Percentiles rank a stretch among this genome's conserved stretches.
These are phyloP conservation scores for Dryadomyces quercivorus DNA, from an alignment of 2,329 filamentous ascomycete species.

Conservation along the genomic window DNA sequence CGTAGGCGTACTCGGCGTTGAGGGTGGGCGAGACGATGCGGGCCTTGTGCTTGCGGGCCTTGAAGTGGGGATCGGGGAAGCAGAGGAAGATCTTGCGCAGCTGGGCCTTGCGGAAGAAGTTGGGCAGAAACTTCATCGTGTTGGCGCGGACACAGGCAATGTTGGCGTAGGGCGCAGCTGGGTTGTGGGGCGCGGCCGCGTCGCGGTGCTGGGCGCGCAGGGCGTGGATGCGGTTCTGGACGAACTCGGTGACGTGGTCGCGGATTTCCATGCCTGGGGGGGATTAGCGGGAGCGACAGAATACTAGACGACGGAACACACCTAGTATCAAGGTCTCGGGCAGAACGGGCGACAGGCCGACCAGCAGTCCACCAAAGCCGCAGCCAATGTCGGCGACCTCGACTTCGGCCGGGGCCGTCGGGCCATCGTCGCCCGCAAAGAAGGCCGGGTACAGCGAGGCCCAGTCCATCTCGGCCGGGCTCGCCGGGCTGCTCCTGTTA, in stretches of 20 bases:
- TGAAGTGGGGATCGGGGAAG: conserved; percentile 98
- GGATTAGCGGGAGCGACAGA: conserved; percentile 7
- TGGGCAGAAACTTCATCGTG: conserved; percentile 98
- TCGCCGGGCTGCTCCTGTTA: conserved; percentile 49
- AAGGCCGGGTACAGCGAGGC: conserved; percentile 69
- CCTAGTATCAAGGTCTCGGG: conserved; percentile 76
- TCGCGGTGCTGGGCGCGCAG: conserved; percentile 51
- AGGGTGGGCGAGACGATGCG: conserved; percentile 82
- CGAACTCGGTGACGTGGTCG: conserved; percentile 78
- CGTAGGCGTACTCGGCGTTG: conserved; percentile 88
- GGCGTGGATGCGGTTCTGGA: conserved; percentile 75
- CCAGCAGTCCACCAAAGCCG: conserved; percentile 82
- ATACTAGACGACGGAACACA: conserved; percentile 21
- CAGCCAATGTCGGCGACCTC: conserved; percentile 96
- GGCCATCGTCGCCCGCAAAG: conserved; percentile 19
- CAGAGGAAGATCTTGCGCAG: conserved; percentile 91
- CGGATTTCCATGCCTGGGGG: conserved; percentile 77
- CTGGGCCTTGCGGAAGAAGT: conserved; percentile 77
- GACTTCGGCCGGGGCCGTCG: conserved; percentile 27
- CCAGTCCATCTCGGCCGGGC: conserved; percentile 86
- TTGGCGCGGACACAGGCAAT: conserved; percentile 82
- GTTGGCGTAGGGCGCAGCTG: conserved; percentile 58
- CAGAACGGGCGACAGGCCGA: conserved; percentile 70
- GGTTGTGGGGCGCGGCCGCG: not conserved
- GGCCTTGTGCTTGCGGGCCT: conserved; percentile 92